A percentile compares a stretch with the other conserved stretches of the same genome.
Conservation (phyloP, 495 filamentous ascomycete genomes). For the Podospora sp. region DNA sequence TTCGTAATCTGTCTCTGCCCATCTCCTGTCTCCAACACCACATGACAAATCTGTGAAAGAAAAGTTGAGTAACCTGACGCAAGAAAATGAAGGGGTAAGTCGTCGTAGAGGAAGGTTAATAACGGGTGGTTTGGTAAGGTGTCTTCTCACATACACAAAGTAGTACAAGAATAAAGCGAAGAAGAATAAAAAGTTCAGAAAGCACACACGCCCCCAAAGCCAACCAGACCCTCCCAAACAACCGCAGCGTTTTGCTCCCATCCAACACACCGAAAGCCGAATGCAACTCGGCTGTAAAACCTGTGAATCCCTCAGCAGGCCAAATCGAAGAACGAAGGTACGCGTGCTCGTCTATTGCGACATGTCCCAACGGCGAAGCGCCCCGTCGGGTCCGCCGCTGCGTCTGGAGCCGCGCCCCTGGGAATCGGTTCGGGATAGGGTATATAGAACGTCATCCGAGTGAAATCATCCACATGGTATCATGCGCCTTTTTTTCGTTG, state of each 20-base stretch:
- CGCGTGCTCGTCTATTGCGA: neutral
- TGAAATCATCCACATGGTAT: slow-evolving; percentile 36
- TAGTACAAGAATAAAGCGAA: slow-evolving; percentile 25
- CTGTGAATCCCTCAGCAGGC: slow-evolving; percentile 3
- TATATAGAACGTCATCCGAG: slow-evolving; percentile 37
- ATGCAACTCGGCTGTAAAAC: slow-evolving; percentile 9
- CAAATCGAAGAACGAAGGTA: slow-evolving; percentile 1
- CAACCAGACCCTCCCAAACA: slow-evolving; percentile 30
- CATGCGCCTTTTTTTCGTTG: slow-evolving; percentile 30
- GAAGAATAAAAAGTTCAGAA: slow-evolving; percentile 30
- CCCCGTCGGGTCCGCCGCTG: slow-evolving; percentile 4
- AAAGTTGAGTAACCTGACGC: slow-evolving; percentile 10
- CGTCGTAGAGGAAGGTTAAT: slow-evolving; percentile 12
- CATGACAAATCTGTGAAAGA: neutral
- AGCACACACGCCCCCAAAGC: slow-evolving; percentile 33
- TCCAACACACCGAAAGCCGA: slow-evolving; percentile 28
- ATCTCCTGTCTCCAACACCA: neutral
- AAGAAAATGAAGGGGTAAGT: neutral
- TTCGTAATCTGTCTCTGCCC: slow-evolving; percentile 15
- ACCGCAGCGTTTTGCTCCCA: slow-evolving; percentile 35
- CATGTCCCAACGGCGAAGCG: slow-evolving; percentile 13
- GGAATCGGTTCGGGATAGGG: slow-evolving; percentile 32
- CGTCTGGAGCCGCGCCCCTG: slow-evolving; percentile 21
- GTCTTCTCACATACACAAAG: slow-evolving; percentile 24
- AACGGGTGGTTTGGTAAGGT: slow-evolving; percentile 8